phyloP scores from a whole-genome alignment of 495 filamentous ascomycete species.

The Aspergillus asperescens region DNA sequence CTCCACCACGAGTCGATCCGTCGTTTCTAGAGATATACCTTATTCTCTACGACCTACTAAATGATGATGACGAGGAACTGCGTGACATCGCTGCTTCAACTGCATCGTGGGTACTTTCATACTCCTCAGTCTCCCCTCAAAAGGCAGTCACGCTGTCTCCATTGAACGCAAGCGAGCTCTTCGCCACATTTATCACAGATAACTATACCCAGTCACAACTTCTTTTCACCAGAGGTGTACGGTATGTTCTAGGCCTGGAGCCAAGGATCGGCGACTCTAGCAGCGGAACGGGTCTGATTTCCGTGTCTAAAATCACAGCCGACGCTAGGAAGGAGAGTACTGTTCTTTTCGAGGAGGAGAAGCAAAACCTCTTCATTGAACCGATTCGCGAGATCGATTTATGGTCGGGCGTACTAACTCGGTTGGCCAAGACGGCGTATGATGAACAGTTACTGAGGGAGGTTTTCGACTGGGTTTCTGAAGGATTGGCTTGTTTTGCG shows the following conservation, averaged over 20 bases:
- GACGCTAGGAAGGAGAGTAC: slow-evolving; percentile 56
- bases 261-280: slow-evolving; percentile 23
- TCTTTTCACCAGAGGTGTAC: slow-evolving; percentile 28
- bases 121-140: slow-evolving; percentile 27
- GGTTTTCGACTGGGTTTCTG: slow-evolving; percentile 50
- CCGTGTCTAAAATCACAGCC: slow-evolving; percentile 44
- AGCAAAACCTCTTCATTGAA: slow-evolving; percentile 86
- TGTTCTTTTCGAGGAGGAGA: slow-evolving; percentile 78
- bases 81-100: slow-evolving; percentile 57
- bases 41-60: slow-evolving; percentile 57
- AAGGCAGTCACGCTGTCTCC: slow-evolving; percentile 36
- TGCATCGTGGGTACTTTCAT: slow-evolving; percentile 41
- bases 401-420: slow-evolving; percentile 53
- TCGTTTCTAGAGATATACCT: slow-evolving; percentile 45
- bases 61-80: slow-evolving; percentile 90
- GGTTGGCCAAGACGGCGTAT: slow-evolving; percentile 23
- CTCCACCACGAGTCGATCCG: slow-evolving; percentile 24
- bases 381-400: slow-evolving; percentile 60
- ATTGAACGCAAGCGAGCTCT: slow-evolving; percentile 41
- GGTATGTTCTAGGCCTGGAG: slow-evolving; percentile 28
- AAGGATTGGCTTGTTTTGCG: slow-evolving; percentile 49
- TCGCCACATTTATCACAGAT: slow-evolving; percentile 40
- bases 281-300: slow-evolving; percentile 8
- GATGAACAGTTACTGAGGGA: slow-evolving; percentile 22
- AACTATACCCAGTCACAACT: slow-evolving; percentile 33